phyloP scores from a whole-genome alignment of 352 stramenopile species.

The Globisporangium carolinianum region DNA sequence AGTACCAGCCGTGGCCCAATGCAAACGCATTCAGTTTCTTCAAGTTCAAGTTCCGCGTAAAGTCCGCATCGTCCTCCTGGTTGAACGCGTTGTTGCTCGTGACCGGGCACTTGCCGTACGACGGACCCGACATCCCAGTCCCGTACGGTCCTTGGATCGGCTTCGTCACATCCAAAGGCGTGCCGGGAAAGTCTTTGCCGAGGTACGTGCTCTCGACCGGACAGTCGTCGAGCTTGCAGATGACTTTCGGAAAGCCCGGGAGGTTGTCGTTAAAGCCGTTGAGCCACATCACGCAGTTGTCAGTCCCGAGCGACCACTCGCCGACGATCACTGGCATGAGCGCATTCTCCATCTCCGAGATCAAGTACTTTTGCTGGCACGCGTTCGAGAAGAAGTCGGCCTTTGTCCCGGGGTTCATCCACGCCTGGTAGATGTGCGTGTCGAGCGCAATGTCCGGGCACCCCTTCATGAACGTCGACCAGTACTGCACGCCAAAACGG shows the following conservation, averaged over 20 bases:
- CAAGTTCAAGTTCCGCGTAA: constrained; percentile 76
- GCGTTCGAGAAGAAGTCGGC: constrained; percentile 88
- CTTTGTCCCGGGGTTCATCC: constrained; percentile 57
- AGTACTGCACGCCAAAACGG: constrained; percentile 77
- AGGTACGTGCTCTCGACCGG: constrained; percentile 85
- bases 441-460: constrained; percentile 93
- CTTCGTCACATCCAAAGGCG: constrained; percentile 82
- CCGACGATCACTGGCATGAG: constrained; percentile 93
- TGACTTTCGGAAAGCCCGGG: constrained; percentile 88
- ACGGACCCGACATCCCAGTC: constrained; percentile 75
- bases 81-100: constrained; percentile 79
- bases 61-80: constrained; percentile 73
- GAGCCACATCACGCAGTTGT: constrained; percentile 83
- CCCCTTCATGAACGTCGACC: constrained; percentile 62
- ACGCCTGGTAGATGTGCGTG: constrained; percentile 95
- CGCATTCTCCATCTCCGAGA: constrained; percentile 87
- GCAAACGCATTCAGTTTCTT: constrained; percentile 92
- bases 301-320: constrained; percentile 89
- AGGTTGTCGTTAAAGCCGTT: constrained; percentile 89
- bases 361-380: constrained; percentile 83
- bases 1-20: constrained; percentile 92
- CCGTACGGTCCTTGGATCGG: constrained; percentile 82
- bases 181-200: constrained; percentile 80
- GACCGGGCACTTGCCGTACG: constrained; percentile 84
- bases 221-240: constrained; percentile 86